Evolutionary conservation across 2,329 filamentous ascomycete genomes (phyloP).

Genomic region (Stagonosporopsis cucurbitacearum): DNA sequence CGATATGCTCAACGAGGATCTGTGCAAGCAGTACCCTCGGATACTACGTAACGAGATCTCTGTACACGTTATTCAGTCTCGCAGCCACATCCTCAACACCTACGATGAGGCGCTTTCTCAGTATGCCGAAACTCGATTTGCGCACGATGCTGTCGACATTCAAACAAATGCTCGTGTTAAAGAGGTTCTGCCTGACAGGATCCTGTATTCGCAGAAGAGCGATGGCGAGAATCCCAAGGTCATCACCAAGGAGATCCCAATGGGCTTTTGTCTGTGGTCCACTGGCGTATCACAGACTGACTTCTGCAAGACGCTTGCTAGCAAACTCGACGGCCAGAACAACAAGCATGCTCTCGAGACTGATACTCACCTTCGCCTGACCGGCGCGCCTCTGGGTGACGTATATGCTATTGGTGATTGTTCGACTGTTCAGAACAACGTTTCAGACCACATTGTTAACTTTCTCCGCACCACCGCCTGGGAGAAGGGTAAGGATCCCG

Average conservation of each 20-base stretch:
- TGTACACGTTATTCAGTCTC: slow-evolving; percentile 93
- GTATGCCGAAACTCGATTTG: slow-evolving; percentile 90
- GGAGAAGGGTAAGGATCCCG: slow-evolving; percentile 89
- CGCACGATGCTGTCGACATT: slow-evolving; percentile 88
- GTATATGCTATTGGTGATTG: slow-evolving; percentile 98
- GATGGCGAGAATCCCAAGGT: slow-evolving; percentile 69
- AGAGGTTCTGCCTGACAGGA: slow-evolving; percentile 82
- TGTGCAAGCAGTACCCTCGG: slow-evolving; percentile 76
- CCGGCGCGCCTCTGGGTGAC: slow-evolving; percentile 87
- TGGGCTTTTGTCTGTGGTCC: slow-evolving; percentile 97
- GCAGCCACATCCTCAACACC: slow-evolving; percentile 94
- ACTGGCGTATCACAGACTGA: slow-evolving; percentile 89
- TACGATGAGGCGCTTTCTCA: slow-evolving; percentile 94
- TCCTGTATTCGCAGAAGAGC: slow-evolving; percentile 82
- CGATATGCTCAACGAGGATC: slow-evolving; percentile 94
- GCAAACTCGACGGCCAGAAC: slow-evolving; percentile 78
- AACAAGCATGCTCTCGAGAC: slow-evolving; percentile 94
- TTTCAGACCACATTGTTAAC: slow-evolving; percentile 86
- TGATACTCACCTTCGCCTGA: slow-evolving; percentile 87
- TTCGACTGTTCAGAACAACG: slow-evolving; percentile 95
- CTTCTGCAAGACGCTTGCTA: slow-evolving; percentile 76
- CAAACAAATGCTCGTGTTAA: slow-evolving; percentile 92
- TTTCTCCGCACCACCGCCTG: slow-evolving; percentile 90
- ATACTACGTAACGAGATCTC: slow-evolving; percentile 97
- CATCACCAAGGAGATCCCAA: slow-evolving; percentile 90